These are phyloP conservation scores for Hanseniaspora vineae DNA, from an alignment of 805 yeast species.

Conservation along the genomic window DNA sequence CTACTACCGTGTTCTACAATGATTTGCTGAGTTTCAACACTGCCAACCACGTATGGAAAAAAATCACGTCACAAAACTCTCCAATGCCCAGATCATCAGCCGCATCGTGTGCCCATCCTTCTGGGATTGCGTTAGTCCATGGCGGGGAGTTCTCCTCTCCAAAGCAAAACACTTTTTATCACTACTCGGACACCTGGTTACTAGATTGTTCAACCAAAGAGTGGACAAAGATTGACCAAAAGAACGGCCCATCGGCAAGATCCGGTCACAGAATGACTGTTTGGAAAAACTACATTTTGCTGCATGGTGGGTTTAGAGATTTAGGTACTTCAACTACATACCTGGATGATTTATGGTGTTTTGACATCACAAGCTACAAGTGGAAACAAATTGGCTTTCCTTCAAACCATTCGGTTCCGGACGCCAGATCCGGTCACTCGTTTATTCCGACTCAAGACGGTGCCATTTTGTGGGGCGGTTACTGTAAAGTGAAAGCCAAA, in stretches of 20 bases:
- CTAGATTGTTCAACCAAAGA: constrained; percentile 73
- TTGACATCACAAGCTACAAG: constrained; percentile 77
- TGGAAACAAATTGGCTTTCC: constrained; percentile 90
- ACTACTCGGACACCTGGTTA: constrained; percentile 93
- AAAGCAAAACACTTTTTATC: constrained; percentile 89
- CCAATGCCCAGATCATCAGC: constrained; percentile 93
- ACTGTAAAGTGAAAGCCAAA: constrained; percentile 80
- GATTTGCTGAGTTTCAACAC: constrained; percentile 64
- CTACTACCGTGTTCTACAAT: constrained; percentile 58
- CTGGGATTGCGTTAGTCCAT: constrained; percentile 73
- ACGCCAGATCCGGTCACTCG: constrained; percentile 89
- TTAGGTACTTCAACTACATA: constrained; percentile 75
- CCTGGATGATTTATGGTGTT: constrained; percentile 78
- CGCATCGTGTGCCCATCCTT: constrained; percentile 85
- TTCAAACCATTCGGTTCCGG: constrained; percentile 67
- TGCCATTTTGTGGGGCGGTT: constrained; percentile 83
- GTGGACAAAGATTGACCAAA: constrained; percentile 77
- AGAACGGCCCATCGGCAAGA: constrained; percentile 68
- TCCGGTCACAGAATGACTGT: constrained; percentile 85
- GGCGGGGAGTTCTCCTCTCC: constrained; percentile 98
- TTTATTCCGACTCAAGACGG: constrained; percentile 71
- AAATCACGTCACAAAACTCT: constrained; percentile 63
- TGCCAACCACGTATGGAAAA: constrained; percentile 74
- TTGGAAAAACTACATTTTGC: constrained; percentile 81
- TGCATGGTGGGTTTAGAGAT: constrained; percentile 91